Conservation (phyloP, 805 yeast species). For the Monosporozyma unispora region DNA sequence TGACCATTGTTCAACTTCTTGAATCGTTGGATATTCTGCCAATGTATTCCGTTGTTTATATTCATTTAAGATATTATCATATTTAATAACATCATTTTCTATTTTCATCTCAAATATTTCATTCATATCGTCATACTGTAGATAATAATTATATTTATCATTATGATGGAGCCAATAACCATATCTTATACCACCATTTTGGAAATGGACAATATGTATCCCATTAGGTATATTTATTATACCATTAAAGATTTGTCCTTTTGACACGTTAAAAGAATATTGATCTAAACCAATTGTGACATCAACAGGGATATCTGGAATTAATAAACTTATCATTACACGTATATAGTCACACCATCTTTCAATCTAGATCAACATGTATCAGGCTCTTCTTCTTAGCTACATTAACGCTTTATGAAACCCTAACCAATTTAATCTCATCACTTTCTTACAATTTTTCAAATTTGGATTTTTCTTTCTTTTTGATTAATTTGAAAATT, state of each 20-base stretch:
- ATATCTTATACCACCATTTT: constrained; percentile 16
- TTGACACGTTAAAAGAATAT: constrained; percentile 17
- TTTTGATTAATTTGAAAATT: neutral
- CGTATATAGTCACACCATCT: too few species aligned
- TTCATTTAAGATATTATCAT: constrained; percentile 5
- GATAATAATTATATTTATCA: constrained; percentile 4
- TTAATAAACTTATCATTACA: constrained; percentile 6
- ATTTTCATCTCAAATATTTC: constrained; percentile 13
- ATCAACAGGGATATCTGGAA: constrained; percentile 8
- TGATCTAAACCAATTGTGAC: constrained; percentile 22
- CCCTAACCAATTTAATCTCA: neutral
- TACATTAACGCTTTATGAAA: too few species aligned
- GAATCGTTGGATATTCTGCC: constrained; percentile 17
- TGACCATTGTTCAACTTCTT: constrained; percentile 16
- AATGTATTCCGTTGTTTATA: constrained; percentile 10
- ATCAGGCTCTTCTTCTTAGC: too few species aligned
- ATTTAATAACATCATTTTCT: constrained; percentile 11
- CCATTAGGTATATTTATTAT: constrained; percentile 19
- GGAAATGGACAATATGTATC: constrained; percentile 23
- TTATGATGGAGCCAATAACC: constrained; percentile 25
- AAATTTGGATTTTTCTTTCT: neutral
- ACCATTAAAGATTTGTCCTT: constrained; percentile 20
- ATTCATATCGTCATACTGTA: constrained; percentile 10
- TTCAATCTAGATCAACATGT: too few species aligned
- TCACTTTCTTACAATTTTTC: neutral